phyloP scores from a whole-genome alignment of 306 rosid genomes.

The Hylodesmum podocarpum region DNA sequence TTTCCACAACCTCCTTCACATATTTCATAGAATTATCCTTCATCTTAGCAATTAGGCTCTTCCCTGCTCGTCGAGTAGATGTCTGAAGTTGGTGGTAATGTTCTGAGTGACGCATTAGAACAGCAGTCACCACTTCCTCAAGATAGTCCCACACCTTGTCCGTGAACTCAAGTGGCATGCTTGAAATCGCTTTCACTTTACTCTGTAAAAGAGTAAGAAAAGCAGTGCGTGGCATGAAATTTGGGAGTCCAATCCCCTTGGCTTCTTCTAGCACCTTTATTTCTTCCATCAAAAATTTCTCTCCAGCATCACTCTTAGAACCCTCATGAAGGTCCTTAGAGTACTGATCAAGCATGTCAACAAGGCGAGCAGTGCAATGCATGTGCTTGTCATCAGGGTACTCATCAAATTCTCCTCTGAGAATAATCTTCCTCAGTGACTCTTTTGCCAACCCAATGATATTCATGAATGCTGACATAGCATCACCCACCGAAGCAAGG shows the following conservation, averaged over 20 bases:
- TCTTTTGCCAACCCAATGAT: background rate
- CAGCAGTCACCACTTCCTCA: constrained; percentile 22
- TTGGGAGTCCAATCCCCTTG: background rate
- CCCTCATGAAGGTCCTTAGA: background rate
- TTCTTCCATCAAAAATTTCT: background rate
- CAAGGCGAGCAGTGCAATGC: background rate
- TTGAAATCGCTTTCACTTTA: constrained; percentile 27
- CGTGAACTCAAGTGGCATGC: constrained; percentile 25
- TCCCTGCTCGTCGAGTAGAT: background rate
- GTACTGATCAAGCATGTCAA: background rate
- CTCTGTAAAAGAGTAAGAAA: background rate
- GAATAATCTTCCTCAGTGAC: background rate
- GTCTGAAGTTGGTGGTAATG: constrained; percentile 38
- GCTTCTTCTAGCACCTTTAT: background rate
- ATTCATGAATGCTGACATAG: background rate
- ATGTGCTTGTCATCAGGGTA: background rate
- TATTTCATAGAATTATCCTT: constrained; percentile 20
- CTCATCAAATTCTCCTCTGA: background rate
- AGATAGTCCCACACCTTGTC: constrained; percentile 41
- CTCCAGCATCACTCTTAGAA: background rate
- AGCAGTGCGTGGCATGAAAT: background rate
- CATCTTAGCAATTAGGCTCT: constrained; percentile 28
- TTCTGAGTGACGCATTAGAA: constrained; percentile 32
- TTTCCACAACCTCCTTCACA: constrained; percentile 36
- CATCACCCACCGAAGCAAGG: background rate